Evolutionary conservation across 2,329 filamentous ascomycete genomes (phyloP).

Genomic region (Microdochium paspali): DNA sequence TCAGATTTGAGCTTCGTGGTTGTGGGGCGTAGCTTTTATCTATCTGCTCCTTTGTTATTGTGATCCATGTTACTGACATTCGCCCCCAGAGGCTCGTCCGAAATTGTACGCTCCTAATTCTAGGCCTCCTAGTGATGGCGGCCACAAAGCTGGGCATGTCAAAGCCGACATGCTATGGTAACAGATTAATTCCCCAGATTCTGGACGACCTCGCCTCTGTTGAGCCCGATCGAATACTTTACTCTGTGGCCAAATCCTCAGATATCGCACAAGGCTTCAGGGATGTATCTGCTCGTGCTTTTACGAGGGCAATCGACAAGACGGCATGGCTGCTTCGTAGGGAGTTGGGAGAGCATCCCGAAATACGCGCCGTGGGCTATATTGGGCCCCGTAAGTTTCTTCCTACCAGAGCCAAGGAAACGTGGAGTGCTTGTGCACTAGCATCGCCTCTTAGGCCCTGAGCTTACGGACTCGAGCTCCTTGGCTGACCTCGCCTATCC

Average conservation of each 20-base stretch:
- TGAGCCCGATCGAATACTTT: conserved; percentile 14
- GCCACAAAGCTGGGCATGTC: too few relatives aligned
- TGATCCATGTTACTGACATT: too few relatives aligned
- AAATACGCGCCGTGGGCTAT: conserved; percentile 15
- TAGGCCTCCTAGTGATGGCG: too few relatives aligned
- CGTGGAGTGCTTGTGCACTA: too few relatives aligned
- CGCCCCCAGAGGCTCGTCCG: too few relatives aligned
- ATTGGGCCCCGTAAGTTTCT: conserved; percentile 21
- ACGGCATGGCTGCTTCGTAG: conserved; percentile 19
- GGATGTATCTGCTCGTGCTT: conserved; percentile 12
- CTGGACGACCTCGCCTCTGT: conserved; percentile 14
- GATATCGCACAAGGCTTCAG: conserved; percentile 8
- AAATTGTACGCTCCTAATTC: too few relatives aligned
- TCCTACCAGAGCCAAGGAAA: not conserved
- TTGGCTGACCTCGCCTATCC: not conserved
- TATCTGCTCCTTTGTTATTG: too few relatives aligned
- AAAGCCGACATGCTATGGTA: too few relatives aligned
- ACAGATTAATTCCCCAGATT: conserved; percentile 16
- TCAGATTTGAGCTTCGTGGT: too few relatives aligned
- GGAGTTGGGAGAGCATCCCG: conserved; percentile 8
- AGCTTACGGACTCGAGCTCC: too few relatives aligned
- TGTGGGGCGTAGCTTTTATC: too few relatives aligned
- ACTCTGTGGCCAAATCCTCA: conserved; percentile 2
- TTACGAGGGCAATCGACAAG: conserved; percentile 13
- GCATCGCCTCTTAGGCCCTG: too few relatives aligned